phyloP scores from a whole-genome alignment of 2,329 filamentous ascomycete genomes.

The Paraconiothyrium brasiliense region DNA sequence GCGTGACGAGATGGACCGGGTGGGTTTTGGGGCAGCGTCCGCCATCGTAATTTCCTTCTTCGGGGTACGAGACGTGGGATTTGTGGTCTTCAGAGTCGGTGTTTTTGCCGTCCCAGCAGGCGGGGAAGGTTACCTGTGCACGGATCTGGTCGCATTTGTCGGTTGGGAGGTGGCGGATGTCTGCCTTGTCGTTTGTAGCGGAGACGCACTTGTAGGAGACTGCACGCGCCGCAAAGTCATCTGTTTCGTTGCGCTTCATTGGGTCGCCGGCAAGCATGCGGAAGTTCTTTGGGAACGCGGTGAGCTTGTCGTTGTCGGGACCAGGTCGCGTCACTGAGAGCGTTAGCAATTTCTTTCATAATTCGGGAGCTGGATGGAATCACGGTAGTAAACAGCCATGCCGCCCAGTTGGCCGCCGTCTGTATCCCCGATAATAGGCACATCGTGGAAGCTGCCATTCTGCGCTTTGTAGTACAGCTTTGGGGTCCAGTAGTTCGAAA shows the following conservation, averaged over 20 bases:
- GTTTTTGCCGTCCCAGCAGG: slow-evolving; percentile 73
- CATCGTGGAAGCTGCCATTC: slow-evolving; percentile 62
- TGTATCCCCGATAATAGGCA: slow-evolving; percentile 65
- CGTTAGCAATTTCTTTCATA: background rate
- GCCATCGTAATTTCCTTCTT: slow-evolving; percentile 53
- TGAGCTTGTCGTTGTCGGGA: slow-evolving; percentile 70
- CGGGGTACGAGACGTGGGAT: slow-evolving; percentile 71
- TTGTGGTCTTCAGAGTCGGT: slow-evolving; percentile 68
- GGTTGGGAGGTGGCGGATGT: slow-evolving; percentile 71
- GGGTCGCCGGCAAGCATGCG: slow-evolving; percentile 77
- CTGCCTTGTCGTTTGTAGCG: slow-evolving; percentile 47
- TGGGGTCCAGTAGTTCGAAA: slow-evolving; percentile 80
- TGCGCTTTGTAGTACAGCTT: slow-evolving; percentile 69
- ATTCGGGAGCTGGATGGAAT: slow-evolving; percentile 4
- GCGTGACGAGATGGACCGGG: slow-evolving; percentile 64
- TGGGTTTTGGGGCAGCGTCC: slow-evolving; percentile 64
- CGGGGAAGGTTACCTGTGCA: slow-evolving; percentile 75
- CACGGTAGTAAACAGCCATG: slow-evolving; percentile 78
- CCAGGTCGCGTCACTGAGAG: slow-evolving; percentile 53
- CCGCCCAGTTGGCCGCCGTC: slow-evolving; percentile 58
- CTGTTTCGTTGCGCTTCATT: slow-evolving; percentile 63
- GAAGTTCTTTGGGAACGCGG: slow-evolving; percentile 75
- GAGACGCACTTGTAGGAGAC: slow-evolving; percentile 65
- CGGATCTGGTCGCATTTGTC: slow-evolving; percentile 72
- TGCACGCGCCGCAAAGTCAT: slow-evolving; percentile 56